A percentile compares a stretch with the other conserved stretches of the same genome.
These are phyloP conservation scores for Cicer arietinum DNA, from an alignment of 306 rosid species.

Conservation along the genomic window DNA sequence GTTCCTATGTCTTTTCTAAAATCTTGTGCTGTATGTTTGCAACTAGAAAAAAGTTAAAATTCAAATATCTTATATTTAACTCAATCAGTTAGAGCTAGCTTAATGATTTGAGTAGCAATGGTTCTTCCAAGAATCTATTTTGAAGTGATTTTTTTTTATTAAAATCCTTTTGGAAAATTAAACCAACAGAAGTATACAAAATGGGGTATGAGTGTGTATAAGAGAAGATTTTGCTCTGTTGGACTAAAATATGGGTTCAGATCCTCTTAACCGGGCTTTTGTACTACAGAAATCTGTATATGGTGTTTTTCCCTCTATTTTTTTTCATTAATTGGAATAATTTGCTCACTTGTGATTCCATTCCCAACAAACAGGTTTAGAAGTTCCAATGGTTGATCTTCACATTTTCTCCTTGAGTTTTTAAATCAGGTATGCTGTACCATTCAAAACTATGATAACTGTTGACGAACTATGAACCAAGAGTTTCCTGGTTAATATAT, in stretches of 20 bases:
- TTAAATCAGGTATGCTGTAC: conserved; percentile 64
- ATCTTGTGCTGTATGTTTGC: not conserved
- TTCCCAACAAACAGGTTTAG: conserved; percentile 56
- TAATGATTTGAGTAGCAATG: conserved; percentile 5
- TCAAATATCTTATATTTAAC: not conserved
- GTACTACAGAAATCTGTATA: conserved; percentile 71
- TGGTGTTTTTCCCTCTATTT: conserved; percentile 27
- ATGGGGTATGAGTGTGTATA: not conserved
- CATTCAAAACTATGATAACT: not conserved
- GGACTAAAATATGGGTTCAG: conserved; percentile 64
- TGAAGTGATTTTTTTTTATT: not conserved
- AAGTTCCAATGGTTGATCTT: conserved; percentile 60
- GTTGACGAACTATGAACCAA: not conserved
- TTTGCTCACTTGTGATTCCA: conserved; percentile 8
- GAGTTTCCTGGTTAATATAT: not conserved
- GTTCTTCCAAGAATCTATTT: conserved; percentile 21
- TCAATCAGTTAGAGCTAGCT: conserved; percentile 11
- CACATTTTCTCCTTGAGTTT: conserved; percentile 66
- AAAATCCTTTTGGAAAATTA: conserved; percentile 26
- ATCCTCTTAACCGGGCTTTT: conserved; percentile 86
- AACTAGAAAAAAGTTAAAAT: conserved; percentile 4
- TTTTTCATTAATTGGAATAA: conserved; percentile 2
- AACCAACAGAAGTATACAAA: conserved; percentile 15
- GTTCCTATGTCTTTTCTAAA: conserved; percentile 1
- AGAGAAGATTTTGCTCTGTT: conserved; percentile 42